phyloP scores from a whole-genome alignment of 2,329 filamentous ascomycete genomes.

The Aspergillus luchuensis region DNA sequence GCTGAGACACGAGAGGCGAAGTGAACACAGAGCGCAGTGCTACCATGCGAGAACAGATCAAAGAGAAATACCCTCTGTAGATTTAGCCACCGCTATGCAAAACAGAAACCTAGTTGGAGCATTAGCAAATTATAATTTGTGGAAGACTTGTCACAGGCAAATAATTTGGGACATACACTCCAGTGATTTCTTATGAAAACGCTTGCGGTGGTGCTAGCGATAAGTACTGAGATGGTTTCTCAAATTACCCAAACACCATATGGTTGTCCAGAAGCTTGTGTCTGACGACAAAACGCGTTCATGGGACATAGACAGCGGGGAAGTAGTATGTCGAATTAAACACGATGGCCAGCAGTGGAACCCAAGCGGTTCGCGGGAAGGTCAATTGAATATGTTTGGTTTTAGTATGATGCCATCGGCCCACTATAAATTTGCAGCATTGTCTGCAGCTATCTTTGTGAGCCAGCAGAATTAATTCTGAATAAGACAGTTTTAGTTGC shows the following conservation, averaged over 20 bases:
- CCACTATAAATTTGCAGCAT: background rate
- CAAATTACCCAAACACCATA: background rate
- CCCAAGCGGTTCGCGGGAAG: conserved; percentile 1
- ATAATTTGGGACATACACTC: background rate
- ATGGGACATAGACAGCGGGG: background rate
- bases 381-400: conserved; percentile 6
- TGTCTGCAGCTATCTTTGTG: background rate
- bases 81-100: background rate
- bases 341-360: conserved; percentile 4
- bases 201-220: background rate
- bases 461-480: background rate
- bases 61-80: background rate
- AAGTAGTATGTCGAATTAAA: background rate
- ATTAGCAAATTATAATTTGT: background rate
- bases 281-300: background rate
- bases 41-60: background rate
- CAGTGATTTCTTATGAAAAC: background rate
- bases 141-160: background rate
- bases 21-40: background rate
- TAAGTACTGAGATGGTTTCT: background rate
- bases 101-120: background rate
- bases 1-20: background rate
- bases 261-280: background rate
- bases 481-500: background rate
- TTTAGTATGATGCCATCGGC: conserved; percentile 11